A percentile compares a stretch with the other conserved stretches of the same genome.
These are phyloP conservation scores for Gyromitra esculenta DNA, from an alignment of 2,329 filamentous ascomycete genomes.

Conservation along the genomic window DNA sequence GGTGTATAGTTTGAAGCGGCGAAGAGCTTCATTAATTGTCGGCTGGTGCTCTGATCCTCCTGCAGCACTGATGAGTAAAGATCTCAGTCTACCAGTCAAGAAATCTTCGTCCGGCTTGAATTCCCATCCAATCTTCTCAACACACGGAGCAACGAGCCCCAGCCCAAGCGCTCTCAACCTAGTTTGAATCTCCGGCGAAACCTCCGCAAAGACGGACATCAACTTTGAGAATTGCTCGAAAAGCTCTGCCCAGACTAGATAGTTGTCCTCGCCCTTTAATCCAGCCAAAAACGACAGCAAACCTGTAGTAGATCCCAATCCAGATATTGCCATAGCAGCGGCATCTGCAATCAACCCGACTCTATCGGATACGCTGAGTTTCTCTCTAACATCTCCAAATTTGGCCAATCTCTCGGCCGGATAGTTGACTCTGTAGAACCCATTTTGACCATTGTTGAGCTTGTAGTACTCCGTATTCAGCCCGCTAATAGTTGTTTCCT, in stretches of 20 bases:
- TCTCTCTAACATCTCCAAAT: conserved; percentile 78
- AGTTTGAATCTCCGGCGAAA: conserved; percentile 72
- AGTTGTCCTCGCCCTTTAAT: conserved; percentile 83
- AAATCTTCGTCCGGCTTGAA: conserved; percentile 81
- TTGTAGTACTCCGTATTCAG: conserved; percentile 88
- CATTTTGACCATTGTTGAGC: conserved; percentile 87
- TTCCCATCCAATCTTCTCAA: conserved; percentile 86
- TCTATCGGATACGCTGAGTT: conserved; percentile 85
- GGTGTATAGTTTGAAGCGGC: conserved; percentile 82
- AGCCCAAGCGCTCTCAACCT: conserved; percentile 82
- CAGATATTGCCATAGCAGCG: conserved; percentile 86
- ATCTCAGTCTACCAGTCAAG: conserved; percentile 81
- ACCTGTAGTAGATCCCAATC: conserved; percentile 81
- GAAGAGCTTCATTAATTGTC: conserved; percentile 76
- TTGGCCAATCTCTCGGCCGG: conserved; percentile 82
- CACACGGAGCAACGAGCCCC: conserved; percentile 77
- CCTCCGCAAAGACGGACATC: conserved; percentile 84
- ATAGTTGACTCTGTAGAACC: conserved; percentile 94
- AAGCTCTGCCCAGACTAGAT: conserved; percentile 89
- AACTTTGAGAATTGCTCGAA: conserved; percentile 78
- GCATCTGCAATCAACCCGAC: conserved; percentile 92
- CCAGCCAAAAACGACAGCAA: conserved; percentile 84
- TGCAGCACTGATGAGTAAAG: conserved; percentile 79
- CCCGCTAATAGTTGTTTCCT: conserved; percentile 78
- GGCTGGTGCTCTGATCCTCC: conserved; percentile 77